Evolutionary conservation across 2,329 filamentous ascomycete genomes (phyloP).

Genomic region (Sphaceloma murrayae): DNA sequence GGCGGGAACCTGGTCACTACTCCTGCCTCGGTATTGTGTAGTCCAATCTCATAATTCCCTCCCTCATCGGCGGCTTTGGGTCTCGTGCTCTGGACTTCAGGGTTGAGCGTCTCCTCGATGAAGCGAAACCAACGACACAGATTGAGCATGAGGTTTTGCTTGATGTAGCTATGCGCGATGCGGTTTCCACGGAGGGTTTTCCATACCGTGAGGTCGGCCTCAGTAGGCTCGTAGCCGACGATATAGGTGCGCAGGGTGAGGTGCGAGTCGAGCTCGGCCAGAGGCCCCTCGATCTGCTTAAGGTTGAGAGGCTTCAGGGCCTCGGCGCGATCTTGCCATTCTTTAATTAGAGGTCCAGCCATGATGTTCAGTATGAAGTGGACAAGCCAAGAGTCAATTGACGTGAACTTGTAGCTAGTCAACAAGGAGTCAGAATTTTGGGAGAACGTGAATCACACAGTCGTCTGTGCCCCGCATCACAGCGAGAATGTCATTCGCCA

Average conservation of each 20-base stretch:
- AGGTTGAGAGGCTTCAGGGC: conserved; percentile 57
- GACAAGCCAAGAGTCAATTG: not conserved
- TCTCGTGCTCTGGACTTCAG: conserved; percentile 48
- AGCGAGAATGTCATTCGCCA: too few species aligned
- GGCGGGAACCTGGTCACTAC: conserved; percentile 89
- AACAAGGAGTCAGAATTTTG: conserved; percentile 15
- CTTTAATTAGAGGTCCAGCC: conserved; percentile 31
- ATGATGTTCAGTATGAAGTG: conserved; percentile 13
- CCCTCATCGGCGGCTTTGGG: conserved; percentile 62
- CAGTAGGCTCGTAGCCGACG: conserved; percentile 66
- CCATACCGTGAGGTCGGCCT: conserved; percentile 76
- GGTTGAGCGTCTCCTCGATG: conserved; percentile 67
- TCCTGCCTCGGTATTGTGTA: conserved; percentile 75
- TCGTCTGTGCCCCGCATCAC: too few species aligned
- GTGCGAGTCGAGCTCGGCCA: conserved; percentile 74
- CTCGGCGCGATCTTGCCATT: conserved; percentile 48
- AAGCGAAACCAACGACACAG: conserved; percentile 79
- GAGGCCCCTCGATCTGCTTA: conserved; percentile 66
- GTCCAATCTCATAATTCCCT: conserved; percentile 78
- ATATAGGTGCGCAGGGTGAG: conserved; percentile 80
- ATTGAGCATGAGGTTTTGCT: conserved; percentile 67
- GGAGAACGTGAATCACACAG: too few species aligned
- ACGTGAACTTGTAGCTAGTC: too few species aligned
- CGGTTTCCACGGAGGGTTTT: conserved; percentile 72
- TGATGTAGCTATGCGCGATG: conserved; percentile 70